Evolutionary conservation across 805 yeast species (phyloP), one percentile per base, ranked within the genome.

Genomic region (Metschnikowia orientalis): DNA sequence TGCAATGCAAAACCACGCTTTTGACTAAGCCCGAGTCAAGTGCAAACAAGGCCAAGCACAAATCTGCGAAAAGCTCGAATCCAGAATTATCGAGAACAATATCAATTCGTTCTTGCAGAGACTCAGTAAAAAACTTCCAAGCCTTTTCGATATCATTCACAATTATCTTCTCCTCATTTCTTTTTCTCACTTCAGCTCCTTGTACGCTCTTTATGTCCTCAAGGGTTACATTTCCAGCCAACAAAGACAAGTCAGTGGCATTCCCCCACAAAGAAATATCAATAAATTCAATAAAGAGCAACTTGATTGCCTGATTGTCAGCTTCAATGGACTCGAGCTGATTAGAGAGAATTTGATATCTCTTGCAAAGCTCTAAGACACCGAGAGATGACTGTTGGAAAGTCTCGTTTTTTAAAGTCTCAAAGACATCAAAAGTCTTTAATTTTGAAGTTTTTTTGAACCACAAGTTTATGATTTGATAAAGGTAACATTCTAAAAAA

Each of bases 261-360:
- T 92, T 92, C 17, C 99, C 99, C 99, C 99, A 92, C 34, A 92
- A 61, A 0, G 96, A 85, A 35, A 90, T 75, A 53, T 88, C 95
- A 26, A 84, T 61, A 42, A 89, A 83, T 55, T 92, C 99, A 41
- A 69, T 74, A 66, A 88, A 89, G 27, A 87, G 62, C 8, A 81
- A 47, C 40, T 67, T 56, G 41, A 79, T 56, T 0, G 71, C 56
- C 4, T 73, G 77, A 1, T 40, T 40, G 37, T 67, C 73, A 3
- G 52, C 47, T 8, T 35, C 19, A 8, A 17, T 33, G 19, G 12
- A 9, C 11, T 24, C 26, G 45, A 53, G 44, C 30, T 53, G 49
- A 30, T 31, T 23, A 11, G 67, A 44, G 57, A 67, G 61, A 67
- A 78, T 26, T 31, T 55, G 48, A 44, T 58, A 59, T 40, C 92